Conservation (phyloP, 2,329 filamentous ascomycete species). For the Aulographum hederae region DNA sequence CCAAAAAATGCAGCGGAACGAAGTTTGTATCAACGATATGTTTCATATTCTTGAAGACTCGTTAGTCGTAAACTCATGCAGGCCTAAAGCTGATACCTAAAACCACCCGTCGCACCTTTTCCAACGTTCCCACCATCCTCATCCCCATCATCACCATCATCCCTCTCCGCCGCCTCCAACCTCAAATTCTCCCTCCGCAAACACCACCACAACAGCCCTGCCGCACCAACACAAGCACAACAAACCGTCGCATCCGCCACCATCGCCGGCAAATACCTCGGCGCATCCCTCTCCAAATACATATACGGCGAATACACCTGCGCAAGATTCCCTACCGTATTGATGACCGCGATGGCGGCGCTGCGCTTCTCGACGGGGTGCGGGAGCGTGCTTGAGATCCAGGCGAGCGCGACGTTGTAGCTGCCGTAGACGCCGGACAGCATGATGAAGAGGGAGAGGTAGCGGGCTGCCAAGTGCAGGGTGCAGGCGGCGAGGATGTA, state of each 20-base stretch:
- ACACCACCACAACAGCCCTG: constrained; percentile 1
- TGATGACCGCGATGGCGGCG: constrained; percentile 5
- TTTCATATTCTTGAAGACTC: too few relatives aligned
- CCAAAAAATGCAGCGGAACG: too few relatives aligned
- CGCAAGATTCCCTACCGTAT: constrained; percentile 5
- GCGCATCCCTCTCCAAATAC: constrained; percentile 1
- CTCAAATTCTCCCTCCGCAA: constrained; percentile 3
- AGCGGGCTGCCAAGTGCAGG: constrained; percentile 13
- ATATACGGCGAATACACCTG: constrained; percentile 4
- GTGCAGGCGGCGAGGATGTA: constrained; percentile 13
- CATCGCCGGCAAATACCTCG: constrained; percentile 5
- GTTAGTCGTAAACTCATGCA: too few relatives aligned
- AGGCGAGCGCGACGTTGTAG: constrained; percentile 12
- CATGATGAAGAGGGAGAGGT: constrained; percentile 16
- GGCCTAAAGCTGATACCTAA: too few relatives aligned
- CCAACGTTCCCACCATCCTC: too few relatives aligned
- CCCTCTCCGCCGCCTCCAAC: background rate
- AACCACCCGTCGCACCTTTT: too few relatives aligned
- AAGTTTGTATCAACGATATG: too few relatives aligned
- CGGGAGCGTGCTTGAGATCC: constrained; percentile 8
- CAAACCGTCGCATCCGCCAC: constrained; percentile 3
- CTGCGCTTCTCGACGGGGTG: constrained; percentile 5
- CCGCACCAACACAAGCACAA: constrained; percentile 1
- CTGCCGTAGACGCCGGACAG: constrained; percentile 13
- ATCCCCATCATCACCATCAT: background rate